Evolutionary conservation across 2,329 filamentous ascomycete genomes (phyloP).

Genomic region (Alternaria panax): DNA sequence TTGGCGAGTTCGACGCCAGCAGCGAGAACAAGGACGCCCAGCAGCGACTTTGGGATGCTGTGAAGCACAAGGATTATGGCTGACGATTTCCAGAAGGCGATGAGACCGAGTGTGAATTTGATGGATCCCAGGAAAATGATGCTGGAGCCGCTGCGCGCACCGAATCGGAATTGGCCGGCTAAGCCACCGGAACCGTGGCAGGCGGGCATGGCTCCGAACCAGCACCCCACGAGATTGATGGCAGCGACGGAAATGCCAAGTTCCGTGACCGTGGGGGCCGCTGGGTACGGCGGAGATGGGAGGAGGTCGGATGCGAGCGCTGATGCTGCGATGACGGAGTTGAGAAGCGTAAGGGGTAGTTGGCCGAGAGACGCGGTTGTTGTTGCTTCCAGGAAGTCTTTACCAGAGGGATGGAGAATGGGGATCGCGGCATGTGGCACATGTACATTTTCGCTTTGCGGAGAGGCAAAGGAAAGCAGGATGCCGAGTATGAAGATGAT

Average conservation of each 20-base stretch:
- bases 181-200: conserved; percentile 93
- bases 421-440: conserved; percentile 62
- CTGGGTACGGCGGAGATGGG: conserved; percentile 64
- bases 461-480: conserved; percentile 64
- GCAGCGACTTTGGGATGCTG: conserved; percentile 75
- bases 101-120: conserved; percentile 78
- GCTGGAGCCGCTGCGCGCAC: conserved; percentile 84
- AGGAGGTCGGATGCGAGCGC: conserved; percentile 81
- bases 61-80: conserved; percentile 74
- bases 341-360: conserved; percentile 88
- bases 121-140: conserved; percentile 78
- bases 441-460: conserved; percentile 18
- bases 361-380: conserved; percentile 80
- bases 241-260: conserved; percentile 81
- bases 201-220: conserved; percentile 94
- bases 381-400: conserved; percentile 62
- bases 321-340: conserved; percentile 88
- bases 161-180: conserved; percentile 90
- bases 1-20: conserved; percentile 87
- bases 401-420: conserved; percentile 54
- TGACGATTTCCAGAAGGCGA: conserved; percentile 68
- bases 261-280: conserved; percentile 73
- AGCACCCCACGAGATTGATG: conserved; percentile 86
- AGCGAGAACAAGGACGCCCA: conserved; percentile 89
- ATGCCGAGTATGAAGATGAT: conserved; percentile 74